These are phyloP conservation scores for Suhomyces sp. DNA, from an alignment of 805 yeast species.

Conservation along the genomic window DNA sequence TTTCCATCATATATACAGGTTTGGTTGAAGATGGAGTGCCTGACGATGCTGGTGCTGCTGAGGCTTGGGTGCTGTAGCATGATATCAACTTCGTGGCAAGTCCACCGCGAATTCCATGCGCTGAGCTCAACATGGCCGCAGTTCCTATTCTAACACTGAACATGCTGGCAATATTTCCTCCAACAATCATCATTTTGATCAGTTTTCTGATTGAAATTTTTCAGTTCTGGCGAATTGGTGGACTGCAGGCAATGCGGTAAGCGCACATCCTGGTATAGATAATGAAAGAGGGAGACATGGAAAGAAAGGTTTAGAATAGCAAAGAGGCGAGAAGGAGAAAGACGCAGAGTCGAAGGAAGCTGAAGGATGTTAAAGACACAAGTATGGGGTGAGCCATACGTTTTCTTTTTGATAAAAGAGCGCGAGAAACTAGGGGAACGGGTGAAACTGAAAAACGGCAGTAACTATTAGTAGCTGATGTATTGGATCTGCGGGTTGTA, in stretches of 20 bases:
- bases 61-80: conserved; percentile 3
- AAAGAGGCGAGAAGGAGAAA: not conserved
- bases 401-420: not conserved
- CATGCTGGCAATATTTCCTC: not conserved
- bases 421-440: not conserved
- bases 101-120: not conserved
- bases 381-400: not conserved
- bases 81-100: not conserved
- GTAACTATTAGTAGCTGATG: too few species aligned
- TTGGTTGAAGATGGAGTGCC: not conserved
- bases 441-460: not conserved
- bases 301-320: not conserved
- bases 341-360: not conserved
- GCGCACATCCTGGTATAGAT: not conserved
- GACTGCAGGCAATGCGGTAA: not conserved
- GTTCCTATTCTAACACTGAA: not conserved
- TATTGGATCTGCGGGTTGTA: not conserved
- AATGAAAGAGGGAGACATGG: not conserved
- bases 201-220: not conserved
- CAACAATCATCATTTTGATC: not conserved
- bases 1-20: conserved; percentile 6
- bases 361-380: not conserved
- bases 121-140: not conserved
- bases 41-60: conserved; percentile 1
- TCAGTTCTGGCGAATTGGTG: not conserved